Conservation (phyloP, 2,329 filamentous ascomycete species). For the Seiridium cupressi region DNA sequence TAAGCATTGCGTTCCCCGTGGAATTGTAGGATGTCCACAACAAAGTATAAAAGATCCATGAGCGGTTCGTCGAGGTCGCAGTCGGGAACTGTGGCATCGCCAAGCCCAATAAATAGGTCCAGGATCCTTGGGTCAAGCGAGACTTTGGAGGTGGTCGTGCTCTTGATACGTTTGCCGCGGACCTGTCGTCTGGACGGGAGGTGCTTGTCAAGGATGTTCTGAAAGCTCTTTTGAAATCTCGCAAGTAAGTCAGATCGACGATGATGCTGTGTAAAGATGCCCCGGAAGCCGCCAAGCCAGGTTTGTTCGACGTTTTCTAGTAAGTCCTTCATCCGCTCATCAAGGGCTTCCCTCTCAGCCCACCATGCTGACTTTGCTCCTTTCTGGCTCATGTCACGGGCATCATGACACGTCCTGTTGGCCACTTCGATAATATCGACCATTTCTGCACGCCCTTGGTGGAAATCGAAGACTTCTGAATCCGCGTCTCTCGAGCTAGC, state of each 20-base stretch:
- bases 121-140: conserved; percentile 64
- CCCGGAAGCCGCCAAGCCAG: conserved; percentile 93
- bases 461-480: conserved; percentile 76
- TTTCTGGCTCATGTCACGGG: conserved; percentile 68
- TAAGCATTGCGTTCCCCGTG: conserved; percentile 95
- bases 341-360: conserved; percentile 78
- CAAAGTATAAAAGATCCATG: conserved; percentile 92
- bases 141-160: conserved; percentile 35
- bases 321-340: conserved; percentile 73
- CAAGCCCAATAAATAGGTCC: conserved; percentile 85
- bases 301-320: conserved; percentile 84
- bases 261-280: conserved; percentile 79
- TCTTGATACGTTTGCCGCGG: conserved; percentile 51
- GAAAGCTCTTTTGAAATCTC: conserved; percentile 75
- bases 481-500: conserved; percentile 80
- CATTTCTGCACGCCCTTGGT: conserved; percentile 76
- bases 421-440: conserved; percentile 77
- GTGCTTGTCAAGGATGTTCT: conserved; percentile 77
- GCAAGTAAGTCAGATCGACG: conserved; percentile 63
- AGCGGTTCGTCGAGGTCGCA: conserved; percentile 82
- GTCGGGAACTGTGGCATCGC: conserved; percentile 65
- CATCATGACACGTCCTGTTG: conserved; percentile 78
- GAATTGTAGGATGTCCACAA: conserved; percentile 94
- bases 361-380: conserved; percentile 85
- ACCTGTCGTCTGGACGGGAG: conserved; percentile 76